Percentiles rank a stretch among this genome's conserved stretches.
phyloP scores from a whole-genome alignment of 805 yeast species.

The Wickerhamiella kazuoi region DNA sequence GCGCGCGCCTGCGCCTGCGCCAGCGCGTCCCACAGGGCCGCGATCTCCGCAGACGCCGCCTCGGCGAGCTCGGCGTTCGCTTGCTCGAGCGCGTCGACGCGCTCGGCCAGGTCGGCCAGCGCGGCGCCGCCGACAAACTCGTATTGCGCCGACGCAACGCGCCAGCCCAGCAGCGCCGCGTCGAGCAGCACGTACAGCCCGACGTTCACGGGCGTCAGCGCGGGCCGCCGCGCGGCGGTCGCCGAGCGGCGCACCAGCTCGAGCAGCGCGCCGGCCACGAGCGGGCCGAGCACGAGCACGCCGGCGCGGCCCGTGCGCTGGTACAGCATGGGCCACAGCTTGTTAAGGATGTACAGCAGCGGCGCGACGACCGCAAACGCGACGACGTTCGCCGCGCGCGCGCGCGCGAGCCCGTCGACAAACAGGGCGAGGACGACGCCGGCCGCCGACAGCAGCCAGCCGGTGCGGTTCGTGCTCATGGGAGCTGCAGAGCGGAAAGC shows the following conservation, averaged over 20 bases:
- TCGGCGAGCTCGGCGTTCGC: not conserved
- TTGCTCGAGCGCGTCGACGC: not conserved
- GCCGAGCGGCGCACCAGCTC: not conserved
- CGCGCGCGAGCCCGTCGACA: not conserved
- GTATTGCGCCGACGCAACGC: not conserved
- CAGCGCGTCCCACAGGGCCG: not conserved
- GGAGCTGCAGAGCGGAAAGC: too few species aligned
- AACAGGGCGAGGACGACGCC: not conserved
- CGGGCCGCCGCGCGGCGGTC: not conserved
- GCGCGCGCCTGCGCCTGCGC: too few species aligned
- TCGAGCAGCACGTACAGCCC: not conserved
- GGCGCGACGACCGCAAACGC: not conserved
- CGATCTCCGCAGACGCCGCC: not conserved
- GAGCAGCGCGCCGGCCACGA: not conserved
- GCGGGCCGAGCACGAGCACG: not conserved
- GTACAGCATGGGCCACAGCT: not conserved
- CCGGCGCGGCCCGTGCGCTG: not conserved
- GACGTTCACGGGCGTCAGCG: not conserved
- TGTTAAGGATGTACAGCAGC: not conserved
- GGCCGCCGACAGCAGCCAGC: not conserved
- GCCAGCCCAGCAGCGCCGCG: not conserved
- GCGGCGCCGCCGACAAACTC: not conserved
- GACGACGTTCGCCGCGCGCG: not conserved
- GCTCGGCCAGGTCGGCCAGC: not conserved
- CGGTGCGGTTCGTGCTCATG: too few species aligned